Evolutionary conservation across 1,284 basidiomycete species (phyloP).

Genomic region (Ustilago lituana): DNA sequence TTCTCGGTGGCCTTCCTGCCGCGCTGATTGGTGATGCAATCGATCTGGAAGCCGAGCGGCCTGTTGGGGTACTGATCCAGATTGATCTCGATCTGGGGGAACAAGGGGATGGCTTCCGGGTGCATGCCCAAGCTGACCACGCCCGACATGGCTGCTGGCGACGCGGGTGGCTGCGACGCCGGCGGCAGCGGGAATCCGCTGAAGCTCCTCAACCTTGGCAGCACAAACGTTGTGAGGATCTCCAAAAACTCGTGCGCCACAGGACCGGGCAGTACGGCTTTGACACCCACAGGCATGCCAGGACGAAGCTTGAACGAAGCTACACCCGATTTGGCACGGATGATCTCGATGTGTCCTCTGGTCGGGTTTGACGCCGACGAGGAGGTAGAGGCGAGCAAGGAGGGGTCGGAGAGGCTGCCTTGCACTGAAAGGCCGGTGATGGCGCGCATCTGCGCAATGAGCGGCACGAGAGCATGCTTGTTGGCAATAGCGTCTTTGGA

Average conservation of each 20-base stretch:
- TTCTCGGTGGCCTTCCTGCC: conserved; percentile 61
- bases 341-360: conserved; percentile 75
- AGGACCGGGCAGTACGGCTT: conserved; percentile 87
- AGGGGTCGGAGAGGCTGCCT: conserved; percentile 51
- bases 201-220: conserved; percentile 91
- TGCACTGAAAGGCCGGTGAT: conserved; percentile 81
- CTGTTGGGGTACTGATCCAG: conserved; percentile 64
- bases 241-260: conserved; percentile 94
- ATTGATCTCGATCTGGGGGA: conserved; percentile 73
- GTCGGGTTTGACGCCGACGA: neutral
- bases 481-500: conserved; percentile 73
- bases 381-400: conserved; percentile 9
- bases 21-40: conserved; percentile 65
- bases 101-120: conserved; percentile 84
- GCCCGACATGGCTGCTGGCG: conserved; percentile 79
- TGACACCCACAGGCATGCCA: conserved; percentile 84
- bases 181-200: conserved; percentile 80
- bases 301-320: conserved; percentile 85
- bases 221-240: conserved; percentile 88
- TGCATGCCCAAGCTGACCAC: conserved; percentile 89
- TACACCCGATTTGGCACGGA: conserved; percentile 80
- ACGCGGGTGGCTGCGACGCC: conserved; percentile 52
- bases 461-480: conserved; percentile 80
- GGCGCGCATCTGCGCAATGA: conserved; percentile 86
- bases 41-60: conserved; percentile 64